A percentile compares a stretch with the other conserved stretches of the same genome.
phyloP scores from a whole-genome alignment of 805 yeast genomes.

The Sungouiella thailandica region DNA sequence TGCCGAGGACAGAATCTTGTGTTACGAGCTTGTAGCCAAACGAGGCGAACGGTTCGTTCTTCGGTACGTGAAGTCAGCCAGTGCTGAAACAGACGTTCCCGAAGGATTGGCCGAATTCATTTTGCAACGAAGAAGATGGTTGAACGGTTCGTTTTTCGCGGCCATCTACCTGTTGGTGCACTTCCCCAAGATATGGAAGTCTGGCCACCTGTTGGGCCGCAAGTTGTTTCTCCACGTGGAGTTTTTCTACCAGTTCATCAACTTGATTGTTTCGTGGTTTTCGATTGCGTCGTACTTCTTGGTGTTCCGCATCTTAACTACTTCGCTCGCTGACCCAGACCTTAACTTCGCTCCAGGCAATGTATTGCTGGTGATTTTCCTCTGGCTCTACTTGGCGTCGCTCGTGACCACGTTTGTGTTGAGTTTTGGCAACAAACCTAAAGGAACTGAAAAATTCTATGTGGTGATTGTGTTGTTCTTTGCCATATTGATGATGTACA shows the following conservation, averaged over 20 bases:
- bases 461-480: slow-evolving; percentile 49
- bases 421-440: slow-evolving; percentile 62
- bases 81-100: slow-evolving; percentile 69
- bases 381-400: slow-evolving; percentile 54
- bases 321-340: slow-evolving; percentile 37
- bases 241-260: slow-evolving; percentile 49
- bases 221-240: slow-evolving; percentile 50
- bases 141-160: slow-evolving; percentile 67
- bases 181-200: slow-evolving; percentile 50
- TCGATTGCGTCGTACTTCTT: slow-evolving; percentile 58
- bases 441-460: slow-evolving; percentile 54
- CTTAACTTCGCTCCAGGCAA: slow-evolving; percentile 43
- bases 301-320: slow-evolving; percentile 59
- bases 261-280: slow-evolving; percentile 58
- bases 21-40: slow-evolving; percentile 61
- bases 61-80: slow-evolving; percentile 56
- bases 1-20: slow-evolving; percentile 65
- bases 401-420: slow-evolving; percentile 55
- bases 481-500: slow-evolving; percentile 57
- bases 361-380: slow-evolving; percentile 45
- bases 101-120: slow-evolving; percentile 57
- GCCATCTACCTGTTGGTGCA: slow-evolving; percentile 53
- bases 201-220: slow-evolving; percentile 48
- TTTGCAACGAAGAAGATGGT: slow-evolving; percentile 63
- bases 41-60: slow-evolving; percentile 54